Conservation (phyloP, 2,329 filamentous ascomycete genomes). For the Colletotrichum sp. region DNA sequence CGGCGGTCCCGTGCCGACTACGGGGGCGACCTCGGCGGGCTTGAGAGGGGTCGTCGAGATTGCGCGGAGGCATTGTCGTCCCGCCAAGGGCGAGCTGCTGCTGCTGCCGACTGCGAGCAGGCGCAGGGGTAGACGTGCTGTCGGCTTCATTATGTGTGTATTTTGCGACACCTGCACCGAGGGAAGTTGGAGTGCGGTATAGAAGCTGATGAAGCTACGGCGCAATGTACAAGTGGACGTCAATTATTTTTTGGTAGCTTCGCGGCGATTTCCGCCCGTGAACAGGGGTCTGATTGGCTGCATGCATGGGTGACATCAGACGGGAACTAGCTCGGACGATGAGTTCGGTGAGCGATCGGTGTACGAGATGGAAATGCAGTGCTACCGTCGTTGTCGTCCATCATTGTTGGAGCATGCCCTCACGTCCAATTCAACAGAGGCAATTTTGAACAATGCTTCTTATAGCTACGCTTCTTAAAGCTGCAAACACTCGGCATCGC, state of each 20-base stretch:
- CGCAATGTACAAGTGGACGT: neutral
- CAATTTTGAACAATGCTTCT: neutral
- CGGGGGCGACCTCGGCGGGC: constrained; percentile 53
- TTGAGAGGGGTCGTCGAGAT: constrained; percentile 29
- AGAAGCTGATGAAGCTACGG: neutral
- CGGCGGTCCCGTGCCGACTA: constrained; percentile 64
- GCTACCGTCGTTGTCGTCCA: neutral
- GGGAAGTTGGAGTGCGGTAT: neutral
- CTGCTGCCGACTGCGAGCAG: constrained; percentile 10
- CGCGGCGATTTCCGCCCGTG: neutral
- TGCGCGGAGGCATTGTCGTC: constrained; percentile 31
- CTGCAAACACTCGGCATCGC: constrained; percentile 11
- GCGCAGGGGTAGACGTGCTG: constrained; percentile 42
- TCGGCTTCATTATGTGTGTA: constrained; percentile 41
- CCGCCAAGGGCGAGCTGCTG: neutral
- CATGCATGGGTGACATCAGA: constrained; percentile 5
- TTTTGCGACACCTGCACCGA: neutral
- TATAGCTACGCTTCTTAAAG: neutral
- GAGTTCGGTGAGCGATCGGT: constrained; percentile 2
- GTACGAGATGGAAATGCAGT: neutral
- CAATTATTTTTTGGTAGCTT: constrained; percentile 10
- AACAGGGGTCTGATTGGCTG: constrained; percentile 2
- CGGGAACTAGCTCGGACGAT: neutral
- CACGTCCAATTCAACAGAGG: neutral
- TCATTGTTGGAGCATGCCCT: neutral